Conservation (phyloP, 1,284 basidiomycete species). For the Leccinum angustisporum region DNA sequence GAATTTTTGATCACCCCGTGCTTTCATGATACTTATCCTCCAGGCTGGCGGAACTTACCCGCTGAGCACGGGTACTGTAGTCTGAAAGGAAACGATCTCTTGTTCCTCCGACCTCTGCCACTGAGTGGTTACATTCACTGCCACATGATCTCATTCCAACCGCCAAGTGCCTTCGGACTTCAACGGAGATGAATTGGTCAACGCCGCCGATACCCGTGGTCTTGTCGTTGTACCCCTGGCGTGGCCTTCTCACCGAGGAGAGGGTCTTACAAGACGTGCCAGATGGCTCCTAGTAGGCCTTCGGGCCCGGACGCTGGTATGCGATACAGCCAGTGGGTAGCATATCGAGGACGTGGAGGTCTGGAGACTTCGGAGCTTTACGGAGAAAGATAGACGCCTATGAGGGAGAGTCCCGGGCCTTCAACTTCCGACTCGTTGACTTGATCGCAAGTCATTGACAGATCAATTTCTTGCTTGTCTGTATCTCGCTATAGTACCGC, state of each 20-base stretch:
- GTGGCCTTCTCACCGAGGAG: not conserved
- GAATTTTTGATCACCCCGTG: not conserved
- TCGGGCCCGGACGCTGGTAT: not conserved
- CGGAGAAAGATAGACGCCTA: not conserved
- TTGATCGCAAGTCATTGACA: not conserved
- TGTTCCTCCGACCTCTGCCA: not conserved
- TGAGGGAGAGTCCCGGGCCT: not conserved
- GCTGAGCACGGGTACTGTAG: not conserved
- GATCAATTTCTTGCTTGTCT: too few species aligned
- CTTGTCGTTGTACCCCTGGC: not conserved
- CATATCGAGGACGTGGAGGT: not conserved
- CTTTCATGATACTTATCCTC: not conserved
- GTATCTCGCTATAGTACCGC: not conserved
- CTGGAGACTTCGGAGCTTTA: not conserved
- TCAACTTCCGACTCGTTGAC: not conserved
- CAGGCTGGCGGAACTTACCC: not conserved
- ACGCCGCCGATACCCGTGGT: not conserved
- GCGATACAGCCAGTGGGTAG: too few species aligned
- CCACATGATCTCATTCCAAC: not conserved
- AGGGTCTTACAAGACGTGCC: not conserved
- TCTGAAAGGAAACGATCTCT: not conserved
- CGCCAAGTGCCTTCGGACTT: not conserved
- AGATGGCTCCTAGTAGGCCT: not conserved
- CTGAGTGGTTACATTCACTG: not conserved
- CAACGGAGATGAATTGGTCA: not conserved